Base-by-base conservation (phyloP, 495 filamentous ascomycete species). In the Neurospora sp. region DNA sequence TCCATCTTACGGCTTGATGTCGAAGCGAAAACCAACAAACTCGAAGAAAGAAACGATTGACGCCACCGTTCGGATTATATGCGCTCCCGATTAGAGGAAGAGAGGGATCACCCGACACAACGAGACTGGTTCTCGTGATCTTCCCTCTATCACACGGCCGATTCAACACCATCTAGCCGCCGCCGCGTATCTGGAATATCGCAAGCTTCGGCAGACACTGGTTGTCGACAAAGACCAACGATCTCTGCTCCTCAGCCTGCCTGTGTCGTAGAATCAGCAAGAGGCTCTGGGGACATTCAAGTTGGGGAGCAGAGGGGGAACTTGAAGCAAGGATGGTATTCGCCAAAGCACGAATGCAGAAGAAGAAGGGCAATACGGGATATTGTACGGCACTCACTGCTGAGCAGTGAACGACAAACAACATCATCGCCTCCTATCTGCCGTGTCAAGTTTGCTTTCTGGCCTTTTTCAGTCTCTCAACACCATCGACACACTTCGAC, bases 151-250 rank as follows among this genome's bases (percentile, higher is more conserved):
- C 42, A 70, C 59, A 69, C 71, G 72, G 74, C 70, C 75, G 62
- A 39, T 48, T 70, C 36, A 77, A 74, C 71, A 73, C 39, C 76
- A 81, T 82, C 79, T 81, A 83, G 78, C 79, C 77, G 73, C 70
- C 71, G 71, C 69, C 73, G 73, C 78, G 75, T 81, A 82, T 81
- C 80, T 74, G 84, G 77, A 76, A 82, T 83, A 78, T 71, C 73
- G 74, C 78, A 38, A 75, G 48, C 77, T 74, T 72, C 75, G 79
- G 83, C 81, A 77, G 81, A 81, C 83, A 83, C 83, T 83, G 82
- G 82, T 77, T 85, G 84, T 84, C 82, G 79, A 80, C 75, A 82
- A 78, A 73, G 70, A 80, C 75, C 78, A 76, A 79, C 81, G 79
- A 48, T 40, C 76, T 77, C 76, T 70, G 43, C 42, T 45, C 71